Base-by-base conservation (phyloP, 164 flowering plant genomes). In the Tetracentron sinense region DNA sequence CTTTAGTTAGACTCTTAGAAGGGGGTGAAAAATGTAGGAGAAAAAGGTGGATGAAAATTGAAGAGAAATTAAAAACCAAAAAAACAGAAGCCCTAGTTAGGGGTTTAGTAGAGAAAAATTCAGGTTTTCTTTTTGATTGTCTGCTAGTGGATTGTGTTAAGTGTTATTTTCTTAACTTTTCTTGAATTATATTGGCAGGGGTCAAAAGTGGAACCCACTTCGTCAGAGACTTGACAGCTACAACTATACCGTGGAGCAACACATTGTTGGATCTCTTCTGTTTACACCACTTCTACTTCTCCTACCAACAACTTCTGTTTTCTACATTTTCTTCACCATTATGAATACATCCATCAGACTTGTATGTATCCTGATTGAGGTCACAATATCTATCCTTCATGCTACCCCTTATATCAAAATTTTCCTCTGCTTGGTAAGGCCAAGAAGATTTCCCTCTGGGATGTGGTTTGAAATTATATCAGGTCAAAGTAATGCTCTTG, bases 251-350 rank as follows among this genome's bases (percentile, higher is more conserved):
- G 96, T 95, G 76, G 86, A 87, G 76, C 96, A 92, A 65, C 99
- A 95, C 67, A 77, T 92, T 53, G 91, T 92, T 74, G 96, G 97
- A 56, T 90, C 98, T 49, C 96, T 95, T 62, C 74, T 95, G 30
- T 92, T 95, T 74, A 80, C 97, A 6, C 97, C 89, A 4, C 70
- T 88, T 19, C 69, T 90, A 58, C 96, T 95, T 67, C 77, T 95
- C n/a, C 78, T 95, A 53, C 98, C 99, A 58, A 92, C 99, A 12
- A 90, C 90, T 26, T 88, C 97, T 47, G 90, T 88, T 48, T 95
- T 95, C 77, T 90, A 92, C 67, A 85, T 90, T 22, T 95, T 87
- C 76, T 92, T 90, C 79, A 77, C 92, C 75, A 83, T 88, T 66
- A 49, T 87, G 72, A 75, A 73, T 47, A 65, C 80, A 46, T 44